Percentiles rank a stretch among this genome's conserved stretches.
Evolutionary conservation across 2,329 filamentous ascomycete genomes (phyloP).

Genomic region (Verticillium albo-atrum): DNA sequence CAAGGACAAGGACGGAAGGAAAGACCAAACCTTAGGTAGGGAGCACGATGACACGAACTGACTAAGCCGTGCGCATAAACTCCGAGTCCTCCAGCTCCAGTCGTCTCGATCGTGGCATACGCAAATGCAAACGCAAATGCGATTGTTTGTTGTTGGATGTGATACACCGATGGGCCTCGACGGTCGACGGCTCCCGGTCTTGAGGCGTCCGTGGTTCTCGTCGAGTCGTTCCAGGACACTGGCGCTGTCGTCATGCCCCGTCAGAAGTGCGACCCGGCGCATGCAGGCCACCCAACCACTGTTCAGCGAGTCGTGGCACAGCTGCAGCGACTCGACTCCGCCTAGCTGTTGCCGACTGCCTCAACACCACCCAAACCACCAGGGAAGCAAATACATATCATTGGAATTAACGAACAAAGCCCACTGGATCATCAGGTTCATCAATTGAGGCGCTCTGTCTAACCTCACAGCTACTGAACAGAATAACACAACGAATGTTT

Average conservation of each 20-base stretch:
- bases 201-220: not conserved
- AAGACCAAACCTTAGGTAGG: not conserved
- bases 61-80: not conserved
- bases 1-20: not conserved
- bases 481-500: constrained; percentile 8
- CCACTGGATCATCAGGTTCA: not conserved
- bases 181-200: too few species aligned
- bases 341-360: not conserved
- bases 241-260: not conserved
- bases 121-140: not conserved
- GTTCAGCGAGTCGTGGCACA: not conserved
- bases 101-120: too few species aligned
- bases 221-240: not conserved
- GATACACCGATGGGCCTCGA: too few species aligned
- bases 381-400: not conserved
- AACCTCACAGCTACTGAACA: not conserved
- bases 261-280: not conserved
- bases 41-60: not conserved
- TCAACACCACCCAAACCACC: not conserved
- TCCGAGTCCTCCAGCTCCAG: not conserved
- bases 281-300: not conserved
- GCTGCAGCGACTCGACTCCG: not conserved
- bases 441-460: not conserved
- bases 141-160: too few species aligned
- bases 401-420: not conserved